A percentile compares a stretch with the other conserved stretches of the same genome.
phyloP scores from a whole-genome alignment of 805 yeast species.

The Yarrowia sp. region DNA sequence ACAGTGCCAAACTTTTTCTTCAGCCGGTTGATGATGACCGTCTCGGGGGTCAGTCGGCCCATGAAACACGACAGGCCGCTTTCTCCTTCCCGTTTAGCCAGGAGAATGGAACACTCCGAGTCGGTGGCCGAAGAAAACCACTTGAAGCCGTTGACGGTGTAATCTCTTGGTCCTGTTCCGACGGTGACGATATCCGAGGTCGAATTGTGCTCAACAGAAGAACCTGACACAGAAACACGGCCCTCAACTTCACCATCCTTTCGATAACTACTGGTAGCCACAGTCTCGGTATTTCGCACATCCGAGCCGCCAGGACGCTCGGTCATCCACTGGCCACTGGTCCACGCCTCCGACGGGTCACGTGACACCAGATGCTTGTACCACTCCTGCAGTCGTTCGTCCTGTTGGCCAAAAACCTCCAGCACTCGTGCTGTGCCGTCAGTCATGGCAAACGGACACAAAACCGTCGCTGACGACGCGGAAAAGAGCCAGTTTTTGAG shows the following conservation, averaged over 20 bases:
- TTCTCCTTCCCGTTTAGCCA: conserved; percentile 45
- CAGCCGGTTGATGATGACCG: conserved; percentile 46
- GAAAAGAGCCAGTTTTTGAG: conserved; percentile 45
- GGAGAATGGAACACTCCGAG: conserved; percentile 47
- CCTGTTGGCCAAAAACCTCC: conserved; percentile 41
- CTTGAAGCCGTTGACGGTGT: conserved; percentile 46
- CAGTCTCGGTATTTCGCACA: conserved; percentile 47
- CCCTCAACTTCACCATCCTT: not conserved
- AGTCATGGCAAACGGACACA: conserved; percentile 50
- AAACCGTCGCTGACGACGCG: conserved; percentile 48
- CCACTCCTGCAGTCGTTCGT: conserved; percentile 41
- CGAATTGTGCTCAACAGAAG: not conserved
- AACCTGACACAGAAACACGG: too few species aligned
- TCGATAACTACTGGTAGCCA: conserved; percentile 41
- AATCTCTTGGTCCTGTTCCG: conserved; percentile 29
- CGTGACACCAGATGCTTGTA: conserved; percentile 43
- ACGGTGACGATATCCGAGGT: conserved; percentile 10
- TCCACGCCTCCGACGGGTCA: conserved; percentile 48
- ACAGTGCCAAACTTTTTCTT: conserved; percentile 49
- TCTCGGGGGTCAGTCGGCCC: conserved; percentile 44
- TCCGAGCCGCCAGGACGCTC: conserved; percentile 50
- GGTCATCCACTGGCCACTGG: conserved; percentile 51
- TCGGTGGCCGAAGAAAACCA: conserved; percentile 51
- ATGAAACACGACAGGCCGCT: conserved; percentile 47
- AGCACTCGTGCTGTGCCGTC: conserved; percentile 49